Evolutionary conservation across 768 basidiomycete genomes (phyloP), one percentile per base, ranked within the genome.

Genomic region (Naganishia vaughanmartiniae): DNA sequence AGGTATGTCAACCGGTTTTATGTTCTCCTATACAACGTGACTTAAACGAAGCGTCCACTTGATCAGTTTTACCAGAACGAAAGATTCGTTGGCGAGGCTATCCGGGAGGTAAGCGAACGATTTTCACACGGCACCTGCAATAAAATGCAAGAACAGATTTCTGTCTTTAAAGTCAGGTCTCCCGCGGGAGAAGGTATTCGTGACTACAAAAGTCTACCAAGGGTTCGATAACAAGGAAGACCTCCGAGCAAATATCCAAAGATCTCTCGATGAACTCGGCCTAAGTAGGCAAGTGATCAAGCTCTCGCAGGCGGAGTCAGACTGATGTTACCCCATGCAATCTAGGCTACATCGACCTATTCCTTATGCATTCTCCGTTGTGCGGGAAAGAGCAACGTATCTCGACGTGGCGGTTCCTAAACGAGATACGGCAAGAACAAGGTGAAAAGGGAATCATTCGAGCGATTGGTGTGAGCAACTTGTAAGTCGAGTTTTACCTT

Each of bases 391-490:
- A 87, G 70, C 83, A 83, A 33, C 88, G 91, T 24, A 82, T 92
- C n/a, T 85, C 83, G 26, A 88, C 89, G 0, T 92, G 89, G 82
- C 87, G 84, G 58, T 90, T 89, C 9, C 83, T 93, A 14, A 78
- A 87, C 6, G 87, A 88, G 42, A 85, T 86, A n/a, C 85, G 85
- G 72, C 76, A 82, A 33, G 67, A 74, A 31, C 30, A 46, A 30
- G 71, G 57, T 1, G n/a, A 24, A 33, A 24, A 70, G 36, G 91
- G 3, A 90, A 89, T 74, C 85, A 91, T 63, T 84, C 85, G 72
- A 84, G 84, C 5, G 4, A 86, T 90, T n/a, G 91, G 91, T 2
- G 91, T 92, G 9, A 91, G 90, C 0, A 93, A 93, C 81, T 93
- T 72, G 71, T 72, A 53, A 51, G 71, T 69, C 19, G 4, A 0